Percentiles rank a stretch among this genome's conserved stretches.
These are phyloP conservation scores for Sugiyamaella valdiviana DNA, from an alignment of 805 yeast species.

Conservation along the genomic window DNA sequence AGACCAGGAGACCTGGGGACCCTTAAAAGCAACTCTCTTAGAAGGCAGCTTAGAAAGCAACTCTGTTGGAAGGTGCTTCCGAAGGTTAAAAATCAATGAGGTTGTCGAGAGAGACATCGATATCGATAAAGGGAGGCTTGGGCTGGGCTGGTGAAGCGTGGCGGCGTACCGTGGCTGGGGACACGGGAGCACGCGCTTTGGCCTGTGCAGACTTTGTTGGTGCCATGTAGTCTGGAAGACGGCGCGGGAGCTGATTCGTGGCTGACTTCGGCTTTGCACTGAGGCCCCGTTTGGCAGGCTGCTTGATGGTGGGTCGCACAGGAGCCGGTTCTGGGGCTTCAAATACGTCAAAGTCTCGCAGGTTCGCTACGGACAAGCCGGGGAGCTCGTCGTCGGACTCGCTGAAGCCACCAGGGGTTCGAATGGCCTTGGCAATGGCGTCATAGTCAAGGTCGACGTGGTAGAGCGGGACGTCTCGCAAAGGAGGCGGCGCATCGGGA, in stretches of 20 bases:
- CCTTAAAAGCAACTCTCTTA: no score
- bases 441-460: conserved; percentile 18
- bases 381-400: background rate
- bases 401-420: conserved; percentile 1
- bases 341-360: background rate
- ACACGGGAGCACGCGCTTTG: conserved; percentile 2
- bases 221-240: conserved; percentile 15
- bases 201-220: conserved; percentile 19
- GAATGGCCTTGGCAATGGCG: conserved; percentile 1
- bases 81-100: conserved; percentile 4
- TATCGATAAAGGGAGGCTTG: background rate
- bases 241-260: background rate
- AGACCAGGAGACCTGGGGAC: no score
- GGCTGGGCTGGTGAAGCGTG: conserved; percentile 1
- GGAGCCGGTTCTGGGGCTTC: background rate
- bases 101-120: background rate
- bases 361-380: background rate
- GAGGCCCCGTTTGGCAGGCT: no score
- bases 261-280: background rate
- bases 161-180: background rate
- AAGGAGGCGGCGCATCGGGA: conserved; percentile 12
- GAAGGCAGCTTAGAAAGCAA: no score
- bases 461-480: conserved; percentile 16
- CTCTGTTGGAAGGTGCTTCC: no score
- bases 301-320: background rate